Conservation (phyloP, 2,329 filamentous ascomycete species). For the Myriosclerotinia scirpicola region DNA sequence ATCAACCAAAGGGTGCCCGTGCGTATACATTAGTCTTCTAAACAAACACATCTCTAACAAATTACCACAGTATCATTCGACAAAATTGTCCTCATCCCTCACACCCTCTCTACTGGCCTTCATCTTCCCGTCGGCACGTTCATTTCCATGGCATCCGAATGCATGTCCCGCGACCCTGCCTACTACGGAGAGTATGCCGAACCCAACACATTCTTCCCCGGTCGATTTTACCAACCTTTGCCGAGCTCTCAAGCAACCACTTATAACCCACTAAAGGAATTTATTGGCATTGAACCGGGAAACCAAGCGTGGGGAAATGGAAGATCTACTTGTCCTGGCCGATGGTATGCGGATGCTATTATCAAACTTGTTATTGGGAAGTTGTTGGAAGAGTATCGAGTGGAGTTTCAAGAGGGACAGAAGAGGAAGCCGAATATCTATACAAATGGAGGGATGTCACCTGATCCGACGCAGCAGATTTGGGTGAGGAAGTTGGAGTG, state of each 20-base stretch:
- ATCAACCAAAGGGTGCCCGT: constrained; percentile 11
- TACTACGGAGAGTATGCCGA: neutral
- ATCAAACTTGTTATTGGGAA: constrained; percentile 28
- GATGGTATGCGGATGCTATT: constrained; percentile 7
- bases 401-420: constrained; percentile 4
- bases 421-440: neutral
- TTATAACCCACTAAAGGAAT: neutral
- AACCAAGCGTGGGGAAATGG: constrained; percentile 15
- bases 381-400: constrained; percentile 40
- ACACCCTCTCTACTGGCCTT: constrained; percentile 41
- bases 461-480: constrained; percentile 1
- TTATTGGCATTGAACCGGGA: constrained; percentile 25
- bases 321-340: constrained; percentile 16
- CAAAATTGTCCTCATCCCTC: constrained; percentile 26
- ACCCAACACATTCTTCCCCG: constrained; percentile 32
- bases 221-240: constrained; percentile 32
- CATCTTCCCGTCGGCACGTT: constrained; percentile 36
- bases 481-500: neutral
- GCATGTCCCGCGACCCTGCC: constrained; percentile 12
- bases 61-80: neutral
- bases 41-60: neutral
- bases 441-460: constrained; percentile 2
- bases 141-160: constrained; percentile 32
- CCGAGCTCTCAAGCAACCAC: neutral
- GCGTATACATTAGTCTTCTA: neutral